These are phyloP conservation scores for Echinochloa phyllopogon DNA, from an alignment of 176 grass and related monocot genomes.

Conservation along the genomic window DNA sequence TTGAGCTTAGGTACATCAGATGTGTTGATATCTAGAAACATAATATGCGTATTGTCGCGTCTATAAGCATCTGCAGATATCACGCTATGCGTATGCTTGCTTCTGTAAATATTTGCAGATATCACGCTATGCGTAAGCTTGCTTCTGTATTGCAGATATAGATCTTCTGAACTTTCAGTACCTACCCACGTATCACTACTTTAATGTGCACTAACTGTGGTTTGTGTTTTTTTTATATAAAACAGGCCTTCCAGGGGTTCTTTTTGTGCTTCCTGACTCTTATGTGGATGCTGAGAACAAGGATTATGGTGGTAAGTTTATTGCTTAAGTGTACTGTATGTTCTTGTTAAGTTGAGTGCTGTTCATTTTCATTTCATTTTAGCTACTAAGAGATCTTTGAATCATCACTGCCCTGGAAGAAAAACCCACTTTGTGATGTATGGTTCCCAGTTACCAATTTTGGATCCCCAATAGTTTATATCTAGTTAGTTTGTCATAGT, in stretches of 20 bases:
- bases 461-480: neutral
- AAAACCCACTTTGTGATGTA: constrained; percentile 10
- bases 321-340: neutral
- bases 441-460: neutral
- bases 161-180: constrained; percentile 8
- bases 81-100: neutral
- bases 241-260: constrained; percentile 80
- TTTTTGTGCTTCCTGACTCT: constrained; percentile 99
- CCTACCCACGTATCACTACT: neutral
- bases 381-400: neutral
- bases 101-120: neutral
- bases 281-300: constrained; percentile 99
- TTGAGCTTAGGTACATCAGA: neutral
- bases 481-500: neutral
- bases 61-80: neutral
- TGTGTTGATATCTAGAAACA: constrained; percentile 3
- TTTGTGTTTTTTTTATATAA: constrained; percentile 39
- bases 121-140: neutral
- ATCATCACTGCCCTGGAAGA: neutral
- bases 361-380: constrained; percentile 5
- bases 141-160: neutral
- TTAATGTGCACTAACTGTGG: neutral
- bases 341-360: neutral
- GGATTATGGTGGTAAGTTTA: constrained; percentile 85
- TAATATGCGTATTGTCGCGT: neutral